Conservation (phyloP, 2,329 filamentous ascomycete genomes). For the Macroventuria anomochaeta region DNA sequence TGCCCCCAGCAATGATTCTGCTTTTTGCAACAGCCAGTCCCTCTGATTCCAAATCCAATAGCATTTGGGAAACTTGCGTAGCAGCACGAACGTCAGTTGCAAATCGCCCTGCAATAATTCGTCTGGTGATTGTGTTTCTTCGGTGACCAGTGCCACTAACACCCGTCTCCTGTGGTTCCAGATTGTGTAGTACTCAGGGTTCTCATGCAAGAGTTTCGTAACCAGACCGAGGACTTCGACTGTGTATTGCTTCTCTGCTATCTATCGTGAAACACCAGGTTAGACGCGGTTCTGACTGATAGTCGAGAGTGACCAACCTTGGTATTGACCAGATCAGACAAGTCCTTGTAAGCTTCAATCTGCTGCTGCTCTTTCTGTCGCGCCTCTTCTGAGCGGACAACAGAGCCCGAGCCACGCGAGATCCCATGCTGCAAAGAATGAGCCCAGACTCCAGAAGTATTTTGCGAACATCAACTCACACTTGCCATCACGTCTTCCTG, state of each 20-base stretch:
- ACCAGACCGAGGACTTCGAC: constrained; percentile 69
- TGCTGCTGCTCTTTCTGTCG: constrained; percentile 74
- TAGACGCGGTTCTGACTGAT: neutral
- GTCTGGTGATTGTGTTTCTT: constrained; percentile 43
- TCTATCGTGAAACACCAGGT: constrained; percentile 34
- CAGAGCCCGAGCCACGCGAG: constrained; percentile 64
- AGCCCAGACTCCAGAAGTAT: constrained; percentile 10
- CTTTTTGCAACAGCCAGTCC: constrained; percentile 79
- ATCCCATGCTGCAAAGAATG: constrained; percentile 75
- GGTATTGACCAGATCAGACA: constrained; percentile 72
- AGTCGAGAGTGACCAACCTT: constrained; percentile 58
- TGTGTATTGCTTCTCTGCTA: constrained; percentile 57
- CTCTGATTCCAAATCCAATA: constrained; percentile 99
- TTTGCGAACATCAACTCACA: constrained; percentile 36
- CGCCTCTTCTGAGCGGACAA: constrained; percentile 70
- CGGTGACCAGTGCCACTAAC: constrained; percentile 65
- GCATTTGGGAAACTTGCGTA: constrained; percentile 90
- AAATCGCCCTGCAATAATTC: constrained; percentile 75
- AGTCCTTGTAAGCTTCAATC: constrained; percentile 75
- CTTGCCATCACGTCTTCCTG: constrained; percentile 47
- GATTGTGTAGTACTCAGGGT: constrained; percentile 89
- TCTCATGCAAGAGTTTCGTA: constrained; percentile 74
- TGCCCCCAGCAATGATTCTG: constrained; percentile 67
- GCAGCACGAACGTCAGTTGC: constrained; percentile 79
- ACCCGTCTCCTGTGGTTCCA: constrained; percentile 86